Conservation (phyloP, 345 rosid species). For the Ceriops zippeliana region DNA sequence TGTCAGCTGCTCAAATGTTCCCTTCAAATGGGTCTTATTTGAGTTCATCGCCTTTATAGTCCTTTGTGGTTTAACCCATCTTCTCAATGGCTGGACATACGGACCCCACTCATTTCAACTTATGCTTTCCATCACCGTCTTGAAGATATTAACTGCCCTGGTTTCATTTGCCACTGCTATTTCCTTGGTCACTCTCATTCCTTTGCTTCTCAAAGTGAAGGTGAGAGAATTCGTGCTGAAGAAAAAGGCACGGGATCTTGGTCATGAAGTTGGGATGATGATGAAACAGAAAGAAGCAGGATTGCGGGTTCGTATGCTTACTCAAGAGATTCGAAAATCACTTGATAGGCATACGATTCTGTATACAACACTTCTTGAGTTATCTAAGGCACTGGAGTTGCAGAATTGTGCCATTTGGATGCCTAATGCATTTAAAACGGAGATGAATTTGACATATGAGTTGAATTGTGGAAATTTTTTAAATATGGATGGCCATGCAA, state of each 20-base stretch:
- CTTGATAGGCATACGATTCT: slow-evolving; percentile 82
- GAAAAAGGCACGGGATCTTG: slow-evolving; percentile 87
- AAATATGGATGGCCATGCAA: slow-evolving; percentile 27
- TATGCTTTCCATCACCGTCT: slow-evolving; percentile 82
- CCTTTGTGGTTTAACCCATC: slow-evolving; percentile 94
- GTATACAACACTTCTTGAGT: slow-evolving; percentile 84
- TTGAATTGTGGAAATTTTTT: slow-evolving; percentile 48
- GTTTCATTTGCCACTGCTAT: slow-evolving; percentile 96
- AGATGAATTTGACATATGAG: slow-evolving; percentile 77
- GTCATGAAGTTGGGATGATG: slow-evolving; percentile 80
- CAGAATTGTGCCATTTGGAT: slow-evolving; percentile 97
- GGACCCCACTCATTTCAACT: slow-evolving; percentile 75
- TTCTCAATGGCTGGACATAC: slow-evolving; percentile 91
- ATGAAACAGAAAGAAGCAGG: slow-evolving; percentile 86
- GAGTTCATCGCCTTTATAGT: slow-evolving; percentile 97
- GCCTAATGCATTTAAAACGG: slow-evolving; percentile 56
- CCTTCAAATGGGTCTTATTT: slow-evolving; percentile 95
- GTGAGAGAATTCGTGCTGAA: slow-evolving; percentile 87
- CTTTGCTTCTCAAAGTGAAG: slow-evolving; percentile 88
- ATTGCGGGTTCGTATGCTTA: slow-evolving; percentile 86
- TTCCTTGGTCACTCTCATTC: slow-evolving; percentile 80
- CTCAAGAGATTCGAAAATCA: slow-evolving; percentile 88
- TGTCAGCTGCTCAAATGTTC: slow-evolving; percentile 86
- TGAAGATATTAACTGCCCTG: slow-evolving; percentile 87
- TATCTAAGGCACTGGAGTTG: slow-evolving; percentile 76